Evolutionary conservation across 148 eudicot genomes (phyloP).

Genomic region (Selenicereus undatus): DNA sequence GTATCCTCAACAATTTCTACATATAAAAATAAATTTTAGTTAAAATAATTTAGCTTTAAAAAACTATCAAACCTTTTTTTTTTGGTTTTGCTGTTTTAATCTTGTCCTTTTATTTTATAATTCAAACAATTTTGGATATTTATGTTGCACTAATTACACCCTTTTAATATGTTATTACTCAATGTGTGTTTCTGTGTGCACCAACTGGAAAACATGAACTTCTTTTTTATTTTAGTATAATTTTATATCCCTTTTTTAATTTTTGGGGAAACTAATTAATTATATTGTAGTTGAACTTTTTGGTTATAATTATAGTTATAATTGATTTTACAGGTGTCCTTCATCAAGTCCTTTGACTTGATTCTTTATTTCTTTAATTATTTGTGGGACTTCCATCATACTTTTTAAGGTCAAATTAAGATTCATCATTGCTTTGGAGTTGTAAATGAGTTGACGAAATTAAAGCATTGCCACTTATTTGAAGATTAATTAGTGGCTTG

Average conservation of each 20-base stretch:
- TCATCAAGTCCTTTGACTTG: conserved; percentile 4
- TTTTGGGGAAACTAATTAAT: not conserved
- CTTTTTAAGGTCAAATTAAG: conserved; percentile 6
- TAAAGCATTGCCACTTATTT: too few relatives aligned
- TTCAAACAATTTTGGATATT: too few relatives aligned
- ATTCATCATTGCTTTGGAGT: not conserved
- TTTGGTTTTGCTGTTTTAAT: too few relatives aligned
- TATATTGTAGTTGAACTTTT: conserved; percentile 20
- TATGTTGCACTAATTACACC: too few relatives aligned
- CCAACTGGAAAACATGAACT: not conserved
- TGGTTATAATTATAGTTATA: not conserved
- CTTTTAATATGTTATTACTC: too few relatives aligned
- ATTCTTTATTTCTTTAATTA: not conserved
- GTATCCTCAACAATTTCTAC: conserved; percentile 15
- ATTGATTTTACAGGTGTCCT: conserved; percentile 21
- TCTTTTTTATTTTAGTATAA: too few relatives aligned
- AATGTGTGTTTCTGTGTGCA: too few relatives aligned
- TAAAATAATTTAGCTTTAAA: not conserved
- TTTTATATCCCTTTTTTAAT: not conserved
- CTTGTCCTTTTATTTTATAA: too few relatives aligned
- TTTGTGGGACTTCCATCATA: not conserved
- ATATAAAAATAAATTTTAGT: not conserved
- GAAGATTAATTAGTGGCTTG: too few relatives aligned
- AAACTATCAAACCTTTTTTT: not conserved
- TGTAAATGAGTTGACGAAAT: too few relatives aligned